Evolutionary conservation across 2,329 filamentous ascomycete genomes (phyloP).

Genomic region (Colletotrichum cereale): DNA sequence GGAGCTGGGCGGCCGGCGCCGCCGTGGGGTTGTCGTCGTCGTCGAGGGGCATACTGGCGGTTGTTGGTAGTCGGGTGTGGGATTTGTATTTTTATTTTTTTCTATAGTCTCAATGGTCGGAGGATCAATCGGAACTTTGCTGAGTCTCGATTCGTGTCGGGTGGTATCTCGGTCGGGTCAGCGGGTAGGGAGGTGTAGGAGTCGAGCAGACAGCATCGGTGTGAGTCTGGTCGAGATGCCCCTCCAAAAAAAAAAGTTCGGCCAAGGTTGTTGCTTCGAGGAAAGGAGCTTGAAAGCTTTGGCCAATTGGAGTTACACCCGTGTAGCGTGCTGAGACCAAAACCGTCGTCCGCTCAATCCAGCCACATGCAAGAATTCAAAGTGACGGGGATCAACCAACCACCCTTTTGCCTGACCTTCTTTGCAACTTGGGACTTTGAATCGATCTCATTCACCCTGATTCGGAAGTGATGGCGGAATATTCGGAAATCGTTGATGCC

Average conservation of each 20-base stretch:
- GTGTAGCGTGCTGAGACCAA: not conserved
- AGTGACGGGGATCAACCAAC: not conserved
- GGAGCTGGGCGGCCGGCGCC: slow-evolving; percentile 41
- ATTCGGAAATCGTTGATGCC: not conserved
- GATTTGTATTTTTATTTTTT: not conserved
- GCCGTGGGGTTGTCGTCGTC: slow-evolving; percentile 54
- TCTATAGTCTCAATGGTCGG: not conserved
- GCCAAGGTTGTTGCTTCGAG: not conserved
- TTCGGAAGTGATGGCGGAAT: no score
- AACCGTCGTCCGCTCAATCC: not conserved
- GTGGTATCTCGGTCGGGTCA: not conserved
- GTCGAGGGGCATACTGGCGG: slow-evolving; percentile 55
- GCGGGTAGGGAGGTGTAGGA: not conserved
- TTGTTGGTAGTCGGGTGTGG: not conserved
- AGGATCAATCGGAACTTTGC: not conserved
- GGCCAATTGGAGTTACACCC: slow-evolving; percentile 5
- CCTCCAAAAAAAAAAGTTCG: slow-evolving; percentile 9
- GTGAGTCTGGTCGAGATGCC: slow-evolving; percentile 15
- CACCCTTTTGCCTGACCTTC: not conserved
- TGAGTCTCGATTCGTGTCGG: not conserved
- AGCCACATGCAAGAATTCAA: not conserved
- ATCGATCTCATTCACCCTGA: not conserved
- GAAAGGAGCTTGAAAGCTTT: slow-evolving; percentile 12
- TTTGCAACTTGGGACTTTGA: not conserved
- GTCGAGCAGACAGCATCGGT: not conserved